These are phyloP conservation scores for Clathrospora elynae DNA, from an alignment of 2,329 filamentous ascomycete genomes.

Conservation along the genomic window DNA sequence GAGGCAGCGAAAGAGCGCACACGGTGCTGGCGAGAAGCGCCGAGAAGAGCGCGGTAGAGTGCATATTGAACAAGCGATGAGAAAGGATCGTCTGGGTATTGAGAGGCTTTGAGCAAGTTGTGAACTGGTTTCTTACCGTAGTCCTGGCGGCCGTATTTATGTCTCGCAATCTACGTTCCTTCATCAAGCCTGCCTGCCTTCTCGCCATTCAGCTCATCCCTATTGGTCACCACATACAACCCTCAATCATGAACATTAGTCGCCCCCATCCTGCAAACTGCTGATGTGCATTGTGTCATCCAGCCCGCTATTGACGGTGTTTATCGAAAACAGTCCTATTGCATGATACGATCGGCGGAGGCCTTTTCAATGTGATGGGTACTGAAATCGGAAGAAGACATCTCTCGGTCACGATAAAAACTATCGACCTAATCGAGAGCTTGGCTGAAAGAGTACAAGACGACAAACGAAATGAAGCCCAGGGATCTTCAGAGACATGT, in stretches of 20 bases:
- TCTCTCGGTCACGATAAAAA: conserved; percentile 5
- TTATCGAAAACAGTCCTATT: conserved; percentile 18
- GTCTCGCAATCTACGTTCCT: conserved; percentile 5
- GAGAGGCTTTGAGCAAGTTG: conserved; percentile 36
- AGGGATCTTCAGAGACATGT: too few relatives aligned
- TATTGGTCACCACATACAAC: conserved; percentile 1
- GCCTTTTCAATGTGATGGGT: background rate
- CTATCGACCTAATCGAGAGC: conserved; percentile 8
- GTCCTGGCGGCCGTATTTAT: conserved; percentile 26
- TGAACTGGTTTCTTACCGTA: conserved; percentile 28
- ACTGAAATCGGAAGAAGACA: conserved; percentile 1
- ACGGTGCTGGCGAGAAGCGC: conserved; percentile 25
- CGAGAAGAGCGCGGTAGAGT: conserved; percentile 27
- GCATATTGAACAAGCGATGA: conserved; percentile 23
- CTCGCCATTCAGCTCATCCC: background rate
- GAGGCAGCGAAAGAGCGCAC: conserved; percentile 53
- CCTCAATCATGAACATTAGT: conserved; percentile 4
- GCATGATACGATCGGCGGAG: conserved; percentile 28
- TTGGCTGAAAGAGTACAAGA: too few relatives aligned
- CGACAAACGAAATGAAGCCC: background rate
- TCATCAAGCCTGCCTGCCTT: background rate
- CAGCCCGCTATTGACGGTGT: conserved; percentile 27
- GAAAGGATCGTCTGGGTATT: conserved; percentile 15
- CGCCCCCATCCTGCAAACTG: conserved; percentile 24
- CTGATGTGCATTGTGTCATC: conserved; percentile 25